These are phyloP conservation scores for Coemansia sp. DNA, from an alignment of 192 early-diverging fungal species.

Conservation along the genomic window DNA sequence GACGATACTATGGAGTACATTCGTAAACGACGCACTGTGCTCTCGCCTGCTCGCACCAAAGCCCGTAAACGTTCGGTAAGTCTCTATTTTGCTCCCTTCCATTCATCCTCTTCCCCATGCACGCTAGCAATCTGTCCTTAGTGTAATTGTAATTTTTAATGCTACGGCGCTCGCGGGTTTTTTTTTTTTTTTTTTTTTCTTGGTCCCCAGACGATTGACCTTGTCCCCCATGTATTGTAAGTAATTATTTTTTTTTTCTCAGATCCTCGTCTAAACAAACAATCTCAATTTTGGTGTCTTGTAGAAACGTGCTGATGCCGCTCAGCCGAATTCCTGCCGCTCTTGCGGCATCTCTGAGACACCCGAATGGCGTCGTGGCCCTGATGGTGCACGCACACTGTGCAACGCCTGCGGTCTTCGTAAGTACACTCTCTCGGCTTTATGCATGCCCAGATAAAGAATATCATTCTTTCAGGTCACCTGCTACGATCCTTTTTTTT, in stretches of 20 bases:
- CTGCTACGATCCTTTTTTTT: neutral
- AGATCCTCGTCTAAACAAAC: slow-evolving; percentile 3
- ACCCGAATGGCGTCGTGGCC: slow-evolving; percentile 94
- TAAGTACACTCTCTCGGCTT: slow-evolving; percentile 54
- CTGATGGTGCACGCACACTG: slow-evolving; percentile 86
- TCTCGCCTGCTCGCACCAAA: slow-evolving; percentile 49
- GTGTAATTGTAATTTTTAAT: slow-evolving; percentile 1
- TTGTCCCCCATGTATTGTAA: neutral
- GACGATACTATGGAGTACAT: slow-evolving; percentile 63
- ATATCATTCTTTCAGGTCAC: neutral
- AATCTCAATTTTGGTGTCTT: neutral
- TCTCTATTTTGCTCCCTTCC: slow-evolving; percentile 6
- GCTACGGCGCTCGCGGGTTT: neutral
- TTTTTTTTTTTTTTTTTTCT: slow-evolving; percentile 7
- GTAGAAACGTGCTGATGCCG: slow-evolving; percentile 58
- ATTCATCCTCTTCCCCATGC: neutral
- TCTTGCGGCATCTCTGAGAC: slow-evolving; percentile 87
- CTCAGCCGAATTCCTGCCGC: slow-evolving; percentile 70
- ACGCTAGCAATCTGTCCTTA: neutral
- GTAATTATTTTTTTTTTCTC: neutral
- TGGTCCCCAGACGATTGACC: slow-evolving; percentile 6
- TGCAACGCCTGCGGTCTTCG: slow-evolving; percentile 95
- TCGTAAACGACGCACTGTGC: slow-evolving; percentile 59
- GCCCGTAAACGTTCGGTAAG: slow-evolving; percentile 59
- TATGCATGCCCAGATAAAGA: neutral